Percentiles rank a stretch among this genome's conserved stretches.
Evolutionary conservation across 2,329 filamentous ascomycete species (phyloP).

Genomic region (Arachnopeziza araneosa): DNA sequence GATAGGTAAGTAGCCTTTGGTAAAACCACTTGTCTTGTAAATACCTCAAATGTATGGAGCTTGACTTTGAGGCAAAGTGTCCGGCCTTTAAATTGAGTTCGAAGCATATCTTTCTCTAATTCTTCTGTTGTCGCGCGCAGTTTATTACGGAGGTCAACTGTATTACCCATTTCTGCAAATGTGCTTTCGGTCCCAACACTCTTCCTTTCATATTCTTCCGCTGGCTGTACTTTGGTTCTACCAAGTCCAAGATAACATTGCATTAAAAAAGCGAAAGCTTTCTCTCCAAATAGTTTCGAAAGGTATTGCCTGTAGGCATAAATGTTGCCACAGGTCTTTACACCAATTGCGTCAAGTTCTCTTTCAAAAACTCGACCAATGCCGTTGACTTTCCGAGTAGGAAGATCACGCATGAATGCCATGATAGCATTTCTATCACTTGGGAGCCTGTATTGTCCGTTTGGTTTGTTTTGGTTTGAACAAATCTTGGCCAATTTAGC

Average conservation of each 20-base stretch:
- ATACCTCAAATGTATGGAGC: slow-evolving; percentile 86
- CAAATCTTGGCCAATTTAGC: slow-evolving; percentile 92
- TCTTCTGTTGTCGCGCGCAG: slow-evolving; percentile 77
- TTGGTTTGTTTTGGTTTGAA: slow-evolving; percentile 93
- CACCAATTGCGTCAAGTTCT: slow-evolving; percentile 79
- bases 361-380: slow-evolving; percentile 92
- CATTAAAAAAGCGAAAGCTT: slow-evolving; percentile 81
- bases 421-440: slow-evolving; percentile 71
- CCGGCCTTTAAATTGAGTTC: slow-evolving; percentile 79
- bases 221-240: slow-evolving; percentile 76
- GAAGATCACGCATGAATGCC: slow-evolving; percentile 76
- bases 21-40: slow-evolving; percentile 73
- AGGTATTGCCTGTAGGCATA: slow-evolving; percentile 70
- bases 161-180: slow-evolving; percentile 72
- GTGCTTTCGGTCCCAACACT: slow-evolving; percentile 92
- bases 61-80: slow-evolving; percentile 92
- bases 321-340: slow-evolving; percentile 85
- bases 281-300: slow-evolving; percentile 79
- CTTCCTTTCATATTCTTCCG: slow-evolving; percentile 86
- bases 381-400: slow-evolving; percentile 88
- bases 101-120: slow-evolving; percentile 76
- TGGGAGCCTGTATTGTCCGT: slow-evolving; percentile 77
- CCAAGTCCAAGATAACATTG: slow-evolving; percentile 82
- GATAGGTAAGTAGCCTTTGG: slow-evolving; percentile 67
- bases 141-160: slow-evolving; percentile 65